Evolutionary conservation across 2,329 filamentous ascomycete genomes (phyloP), one percentile per base, ranked within the genome.

Genomic region (Herpotrichia juniperi): DNA sequence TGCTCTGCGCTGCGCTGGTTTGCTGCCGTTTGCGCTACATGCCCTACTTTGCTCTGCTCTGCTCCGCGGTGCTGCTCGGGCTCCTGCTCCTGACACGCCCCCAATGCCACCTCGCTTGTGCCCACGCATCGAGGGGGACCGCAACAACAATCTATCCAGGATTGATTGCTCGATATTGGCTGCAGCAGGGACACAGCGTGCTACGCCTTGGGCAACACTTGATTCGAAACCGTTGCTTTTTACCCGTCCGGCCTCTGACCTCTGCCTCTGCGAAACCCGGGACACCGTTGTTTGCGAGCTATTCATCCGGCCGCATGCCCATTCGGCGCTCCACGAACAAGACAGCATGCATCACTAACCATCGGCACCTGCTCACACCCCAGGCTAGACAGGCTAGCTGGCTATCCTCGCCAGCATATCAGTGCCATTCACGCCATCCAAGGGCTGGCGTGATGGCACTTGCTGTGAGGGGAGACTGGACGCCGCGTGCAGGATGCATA

Each of bases 81-180:
- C 32, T 7, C 32, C 14, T n/a, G 32, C 32, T 7, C 32, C 17
- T 16, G 40, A 7, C 21, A 7, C 25, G 25, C 48, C 35, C 43
- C 50, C 37, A 49, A 53, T 53, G 46, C 50, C 39, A 53, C 50
- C 45, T 45, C 49, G 43, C 14, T 12, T 28, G 9, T 21, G 35
- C 19, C 26, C 17, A 34, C 19, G 37, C 37, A 39, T n/a, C 45
- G 16, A n/a, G 11, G 4, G 37, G 9, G 30, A 34, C 7, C 10
- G 21, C n/a, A n/a, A n/a, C n/a, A n/a, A n/a, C 37, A 40, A 17
- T 37, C 34, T 40, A 14, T 19, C 37, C 9, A 37, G 35, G 45
- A 67, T 67, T 69, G 45, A 67, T 67, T 69, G 58, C 63, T 59
- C 67, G 60, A 69, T 68, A 70, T 69, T 67, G 64, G 50, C 51